Evolutionary conservation across 345 rosid species (phyloP), one percentile per base, ranked within the genome.

Genomic region (Gossypium thurberi): DNA sequence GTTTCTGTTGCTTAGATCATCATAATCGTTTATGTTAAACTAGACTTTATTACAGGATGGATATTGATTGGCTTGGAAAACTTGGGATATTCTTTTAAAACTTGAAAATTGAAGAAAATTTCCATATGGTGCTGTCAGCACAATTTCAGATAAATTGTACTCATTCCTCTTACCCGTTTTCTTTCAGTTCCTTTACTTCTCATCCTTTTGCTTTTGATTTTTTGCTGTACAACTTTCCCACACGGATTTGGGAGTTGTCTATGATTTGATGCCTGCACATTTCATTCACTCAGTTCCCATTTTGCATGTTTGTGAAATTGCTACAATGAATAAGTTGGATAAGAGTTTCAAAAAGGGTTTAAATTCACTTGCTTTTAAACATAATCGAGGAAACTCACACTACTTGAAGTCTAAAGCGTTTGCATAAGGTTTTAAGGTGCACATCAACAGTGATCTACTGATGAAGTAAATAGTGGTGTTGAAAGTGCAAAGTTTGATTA

Each of bases 261-360:
- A 25, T 65, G 61, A 68, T 68, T 73, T 60, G 77, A 68, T 60
- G 47, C 57, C 43, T 40, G 74, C 56, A 42, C 10, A 6, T 60
- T 59, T 59, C 26, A 15, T 25, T 58, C 25, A 6, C 53, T 65
- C 69, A 44, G 20, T 65, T 12, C 66, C 67, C 55, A 65, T 65
- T 50, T 23, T 14, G 4, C 23, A 25, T 71, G 58, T 73, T 72
- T 68, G 70, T 66, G 56, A 68, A 57, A 57, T 37, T 51, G 33
- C 21, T 2, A 7, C 21, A 64, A 11, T 65, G 53, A 65, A 21
- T 12, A 21, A 12, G 4, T 23, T 14, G 13, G 70, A 46, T 23
- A 11, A 43, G 33, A n/a, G 4, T 64, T 10, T 18, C 18, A 18
- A 23, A 10, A 26, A 20, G 52, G 33, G 18, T 13, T 5, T 20